Percentiles rank a stretch among this genome's conserved stretches.
Conservation (phyloP, 805 yeast genomes). For the Cyberlindnera bimundalis region DNA sequence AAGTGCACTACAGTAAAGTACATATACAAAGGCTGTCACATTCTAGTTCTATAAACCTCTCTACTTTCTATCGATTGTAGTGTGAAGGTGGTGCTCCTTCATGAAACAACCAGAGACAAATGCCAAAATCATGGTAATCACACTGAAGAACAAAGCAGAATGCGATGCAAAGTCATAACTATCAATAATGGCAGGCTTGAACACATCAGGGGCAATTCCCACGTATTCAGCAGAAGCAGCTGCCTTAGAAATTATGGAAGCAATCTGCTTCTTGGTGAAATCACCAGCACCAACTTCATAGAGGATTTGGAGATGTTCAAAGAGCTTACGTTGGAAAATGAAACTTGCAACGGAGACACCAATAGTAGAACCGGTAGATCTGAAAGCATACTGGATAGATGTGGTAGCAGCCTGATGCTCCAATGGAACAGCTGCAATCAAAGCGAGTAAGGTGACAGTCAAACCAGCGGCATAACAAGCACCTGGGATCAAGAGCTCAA, state of each 20-base stretch:
- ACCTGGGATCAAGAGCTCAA: slow-evolving; percentile 52
- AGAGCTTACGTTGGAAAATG: slow-evolving; percentile 52
- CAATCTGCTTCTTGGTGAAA: slow-evolving; percentile 19
- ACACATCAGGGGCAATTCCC: slow-evolving; percentile 42
- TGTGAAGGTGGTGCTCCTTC: slow-evolving; percentile 54
- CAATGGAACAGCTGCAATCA: slow-evolving; percentile 70
- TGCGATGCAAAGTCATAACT: slow-evolving; percentile 49
- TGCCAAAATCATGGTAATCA: slow-evolving; percentile 40
- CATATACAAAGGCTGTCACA: background rate
- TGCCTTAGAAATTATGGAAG: slow-evolving; percentile 38
- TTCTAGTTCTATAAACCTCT: background rate
- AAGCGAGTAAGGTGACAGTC: slow-evolving; percentile 68
- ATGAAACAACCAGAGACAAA: slow-evolving; percentile 41
- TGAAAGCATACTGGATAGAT: slow-evolving; percentile 83
- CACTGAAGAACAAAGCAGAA: slow-evolving; percentile 45
- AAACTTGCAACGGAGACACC: slow-evolving; percentile 74
- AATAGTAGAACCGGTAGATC: slow-evolving; percentile 82
- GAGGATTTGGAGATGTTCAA: slow-evolving; percentile 27
- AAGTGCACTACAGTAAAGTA: background rate
- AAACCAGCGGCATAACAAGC: slow-evolving; percentile 63
- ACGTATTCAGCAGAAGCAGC: slow-evolving; percentile 50
- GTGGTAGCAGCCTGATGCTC: slow-evolving; percentile 81
- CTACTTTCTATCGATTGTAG: slow-evolving; percentile 38
- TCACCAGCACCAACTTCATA: slow-evolving; percentile 16
- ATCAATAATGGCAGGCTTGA: slow-evolving; percentile 36